Conservation (phyloP, 345 rosid genomes). For the Laguncularia racemosa region DNA sequence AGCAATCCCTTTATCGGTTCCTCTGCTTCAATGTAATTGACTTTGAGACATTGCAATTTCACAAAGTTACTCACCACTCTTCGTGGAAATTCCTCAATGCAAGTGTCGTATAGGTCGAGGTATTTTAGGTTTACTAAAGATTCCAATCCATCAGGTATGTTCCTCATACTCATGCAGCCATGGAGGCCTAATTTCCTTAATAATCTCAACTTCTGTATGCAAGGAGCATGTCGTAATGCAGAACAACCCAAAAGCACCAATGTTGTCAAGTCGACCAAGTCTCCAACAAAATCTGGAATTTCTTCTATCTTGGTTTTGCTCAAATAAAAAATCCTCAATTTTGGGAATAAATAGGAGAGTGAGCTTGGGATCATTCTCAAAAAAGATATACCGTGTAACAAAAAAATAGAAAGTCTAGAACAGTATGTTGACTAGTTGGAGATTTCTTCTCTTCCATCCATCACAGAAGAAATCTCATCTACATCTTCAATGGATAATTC, state of each 20-base stretch:
- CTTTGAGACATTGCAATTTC: too few relatives aligned
- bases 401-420: conserved; percentile 1
- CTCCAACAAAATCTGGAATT: too few relatives aligned
- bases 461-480: conserved; percentile 12
- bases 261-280: conserved; percentile 10
- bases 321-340: conserved; percentile 2
- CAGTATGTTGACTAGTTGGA: conserved; percentile 5
- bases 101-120: too few relatives aligned
- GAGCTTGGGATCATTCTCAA: background rate
- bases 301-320: background rate
- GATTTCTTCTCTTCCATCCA: background rate
- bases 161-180: too few relatives aligned
- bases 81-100: too few relatives aligned
- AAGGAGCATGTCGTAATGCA: conserved; percentile 3
- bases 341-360: conserved; percentile 4
- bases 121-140: too few relatives aligned
- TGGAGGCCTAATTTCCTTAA: too few relatives aligned
- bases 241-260: background rate
- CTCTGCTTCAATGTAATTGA: background rate
- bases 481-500: conserved; percentile 12
- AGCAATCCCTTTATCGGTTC: too few relatives aligned
- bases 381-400: background rate
- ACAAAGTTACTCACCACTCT: too few relatives aligned
- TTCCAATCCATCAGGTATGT: too few relatives aligned
- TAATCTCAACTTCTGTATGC: conserved; percentile 12